These are phyloP conservation scores for Mesostigma viride DNA, from an alignment of 139 green algal genomes.

Conservation along the genomic window DNA sequence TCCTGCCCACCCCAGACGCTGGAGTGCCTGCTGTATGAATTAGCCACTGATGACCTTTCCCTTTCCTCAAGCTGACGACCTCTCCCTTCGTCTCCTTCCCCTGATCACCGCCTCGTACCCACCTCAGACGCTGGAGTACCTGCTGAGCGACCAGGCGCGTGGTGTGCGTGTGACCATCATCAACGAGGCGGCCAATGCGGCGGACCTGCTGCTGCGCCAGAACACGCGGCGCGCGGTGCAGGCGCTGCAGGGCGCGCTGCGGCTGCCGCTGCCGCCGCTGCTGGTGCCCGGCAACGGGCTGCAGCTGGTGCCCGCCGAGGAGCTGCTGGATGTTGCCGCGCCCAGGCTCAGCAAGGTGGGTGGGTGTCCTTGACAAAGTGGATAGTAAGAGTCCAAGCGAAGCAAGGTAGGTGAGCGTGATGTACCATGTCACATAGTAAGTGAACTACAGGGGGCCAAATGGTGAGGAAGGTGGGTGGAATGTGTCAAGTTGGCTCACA, in stretches of 20 bases:
- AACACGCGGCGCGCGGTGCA: neutral
- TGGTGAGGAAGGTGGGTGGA: no score
- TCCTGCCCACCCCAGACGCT: no score
- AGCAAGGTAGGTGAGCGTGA: no score
- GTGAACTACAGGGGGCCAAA: no score
- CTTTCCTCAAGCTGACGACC: slow-evolving; percentile 35
- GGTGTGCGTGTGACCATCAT: slow-evolving; percentile 7
- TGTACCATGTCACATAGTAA: no score
- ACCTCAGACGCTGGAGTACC: slow-evolving; percentile 9
- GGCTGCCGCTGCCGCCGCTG: neutral
- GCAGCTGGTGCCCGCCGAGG: neutral
- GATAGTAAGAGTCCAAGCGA: no score
- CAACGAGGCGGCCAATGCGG: slow-evolving; percentile 8
- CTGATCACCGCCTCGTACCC: slow-evolving; percentile 38
- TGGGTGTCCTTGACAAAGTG: neutral
- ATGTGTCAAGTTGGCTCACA: no score
- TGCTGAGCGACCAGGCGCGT: slow-evolving; percentile 1
- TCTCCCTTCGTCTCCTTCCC: slow-evolving; percentile 27
- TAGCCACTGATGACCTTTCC: slow-evolving; percentile 42
- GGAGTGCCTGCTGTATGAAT: slow-evolving; percentile 30
- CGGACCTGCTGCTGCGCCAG: slow-evolving; percentile 23
- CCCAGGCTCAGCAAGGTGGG: neutral
- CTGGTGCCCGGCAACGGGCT: no score
- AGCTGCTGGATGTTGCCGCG: neutral
- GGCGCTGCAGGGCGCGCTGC: neutral